These are phyloP conservation scores for Salinomyces thailandicus DNA, from an alignment of 2,329 filamentous ascomycete species.

Conservation along the genomic window DNA sequence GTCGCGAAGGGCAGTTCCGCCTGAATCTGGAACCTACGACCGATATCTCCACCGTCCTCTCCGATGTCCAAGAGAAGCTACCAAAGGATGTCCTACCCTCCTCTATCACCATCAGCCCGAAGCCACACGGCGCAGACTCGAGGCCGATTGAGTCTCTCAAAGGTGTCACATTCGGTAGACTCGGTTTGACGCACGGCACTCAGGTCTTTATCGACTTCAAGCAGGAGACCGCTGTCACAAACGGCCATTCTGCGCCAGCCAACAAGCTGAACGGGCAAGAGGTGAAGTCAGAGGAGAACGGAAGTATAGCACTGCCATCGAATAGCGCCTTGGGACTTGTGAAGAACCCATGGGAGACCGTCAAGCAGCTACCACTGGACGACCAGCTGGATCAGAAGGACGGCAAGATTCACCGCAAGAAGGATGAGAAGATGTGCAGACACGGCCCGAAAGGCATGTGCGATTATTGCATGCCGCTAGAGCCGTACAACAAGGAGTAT, in stretches of 20 bases:
- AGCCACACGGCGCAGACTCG: conserved; percentile 49
- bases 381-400: conserved; percentile 75
- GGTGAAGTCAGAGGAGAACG: conserved; percentile 58
- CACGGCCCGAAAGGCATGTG: conserved; percentile 98
- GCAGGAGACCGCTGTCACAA: conserved; percentile 41
- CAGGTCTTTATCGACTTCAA: conserved; percentile 79
- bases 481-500: conserved; percentile 84
- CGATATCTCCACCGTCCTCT: conserved; percentile 53
- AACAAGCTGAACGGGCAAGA: conserved; percentile 71
- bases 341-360: conserved; percentile 86
- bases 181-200: conserved; percentile 65
- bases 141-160: conserved; percentile 42
- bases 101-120: conserved; percentile 50
- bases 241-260: conserved; percentile 35
- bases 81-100: conserved; percentile 45
- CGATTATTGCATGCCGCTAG: conserved; percentile 94
- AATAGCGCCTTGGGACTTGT: conserved; percentile 51
- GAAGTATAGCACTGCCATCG: conserved; percentile 47
- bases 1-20: conserved; percentile 86
- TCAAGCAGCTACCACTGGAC: conserved; percentile 79
- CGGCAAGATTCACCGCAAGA: conserved; percentile 73
- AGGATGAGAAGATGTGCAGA: conserved; percentile 78
- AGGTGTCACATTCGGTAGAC: conserved; percentile 46
- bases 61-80: conserved; percentile 49
- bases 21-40: conserved; percentile 65